These are phyloP conservation scores for Pestalotiopsis sp. DNA, from an alignment of 2,329 filamentous ascomycete genomes.

Conservation along the genomic window DNA sequence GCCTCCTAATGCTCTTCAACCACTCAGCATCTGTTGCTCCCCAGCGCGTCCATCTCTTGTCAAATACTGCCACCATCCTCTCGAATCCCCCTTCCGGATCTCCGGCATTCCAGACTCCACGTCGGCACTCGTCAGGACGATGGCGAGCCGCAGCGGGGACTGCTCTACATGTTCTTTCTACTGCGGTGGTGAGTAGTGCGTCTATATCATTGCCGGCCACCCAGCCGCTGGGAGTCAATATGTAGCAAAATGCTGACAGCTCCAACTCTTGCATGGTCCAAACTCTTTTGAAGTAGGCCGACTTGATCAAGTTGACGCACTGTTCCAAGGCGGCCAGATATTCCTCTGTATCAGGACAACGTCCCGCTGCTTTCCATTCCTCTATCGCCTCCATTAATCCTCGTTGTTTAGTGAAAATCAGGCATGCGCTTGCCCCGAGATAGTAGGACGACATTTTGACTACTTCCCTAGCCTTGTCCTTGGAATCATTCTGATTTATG, in stretches of 20 bases:
- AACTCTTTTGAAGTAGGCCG: not conserved
- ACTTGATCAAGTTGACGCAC: not conserved
- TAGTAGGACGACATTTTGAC: not conserved
- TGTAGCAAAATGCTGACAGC: not conserved
- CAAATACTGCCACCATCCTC: not conserved
- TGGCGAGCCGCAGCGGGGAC: not conserved
- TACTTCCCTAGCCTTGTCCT: not conserved
- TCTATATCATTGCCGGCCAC: not conserved
- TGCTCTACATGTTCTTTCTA: not conserved
- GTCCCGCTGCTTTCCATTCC: not conserved
- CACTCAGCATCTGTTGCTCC: not conserved
- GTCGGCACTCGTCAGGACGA: not conserved
- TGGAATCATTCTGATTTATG: not conserved
- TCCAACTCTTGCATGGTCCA: not conserved
- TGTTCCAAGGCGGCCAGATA: not conserved
- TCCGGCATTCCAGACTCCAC: not conserved
- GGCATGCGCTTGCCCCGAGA: not conserved
- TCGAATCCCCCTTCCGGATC: not conserved
- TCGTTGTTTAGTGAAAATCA: not conserved
- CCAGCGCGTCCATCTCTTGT: not conserved
- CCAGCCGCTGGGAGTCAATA: not conserved
- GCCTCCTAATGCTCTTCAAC: not conserved
- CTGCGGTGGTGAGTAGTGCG: not conserved
- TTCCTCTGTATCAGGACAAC: not conserved
- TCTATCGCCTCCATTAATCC: not conserved